Percentiles rank a stretch among this genome's conserved stretches.
Evolutionary conservation across 345 rosid genomes (phyloP).

Genomic region (Sonneratia caseolaris): DNA sequence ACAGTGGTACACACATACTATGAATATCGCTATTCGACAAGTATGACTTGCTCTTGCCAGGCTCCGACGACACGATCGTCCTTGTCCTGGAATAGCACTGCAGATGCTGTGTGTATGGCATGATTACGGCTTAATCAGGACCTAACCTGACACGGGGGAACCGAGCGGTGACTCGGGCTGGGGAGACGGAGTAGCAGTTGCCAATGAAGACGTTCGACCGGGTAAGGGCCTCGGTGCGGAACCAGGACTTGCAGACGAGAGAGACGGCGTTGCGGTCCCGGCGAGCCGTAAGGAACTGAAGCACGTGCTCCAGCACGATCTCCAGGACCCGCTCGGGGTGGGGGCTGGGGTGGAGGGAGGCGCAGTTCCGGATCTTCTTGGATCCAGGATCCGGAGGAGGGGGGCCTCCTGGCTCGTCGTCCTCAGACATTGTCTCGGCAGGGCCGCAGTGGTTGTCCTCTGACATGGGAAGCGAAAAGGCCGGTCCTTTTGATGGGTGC

Average conservation of each 20-base stretch:
- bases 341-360: conserved; percentile 11
- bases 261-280: conserved; percentile 80
- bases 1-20: too few relatives aligned
- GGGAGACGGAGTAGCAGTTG: conserved; percentile 76
- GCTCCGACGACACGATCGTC: too few relatives aligned
- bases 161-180: conserved; percentile 42
- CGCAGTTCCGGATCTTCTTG: conserved; percentile 8
- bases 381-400: conserved; percentile 7
- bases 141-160: conserved; percentile 38
- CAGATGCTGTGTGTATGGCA: too few relatives aligned
- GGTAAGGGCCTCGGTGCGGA: conserved; percentile 56
- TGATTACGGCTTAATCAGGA: too few relatives aligned
- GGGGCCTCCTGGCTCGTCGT: conserved; percentile 6
- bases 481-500: not conserved
- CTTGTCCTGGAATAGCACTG: too few relatives aligned
- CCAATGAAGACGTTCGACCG: conserved; percentile 79
- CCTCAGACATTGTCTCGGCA: conserved; percentile 7
- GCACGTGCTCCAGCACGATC: conserved; percentile 78
- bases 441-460: not conserved
- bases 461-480: not conserved
- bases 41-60: too few relatives aligned
- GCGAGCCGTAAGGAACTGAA: conserved; percentile 57
- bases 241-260: conserved; percentile 83
- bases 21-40: too few relatives aligned
- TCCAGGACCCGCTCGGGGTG: conserved; percentile 46